Conservation (phyloP, 2,329 filamentous ascomycete species). For the Fusarium newnesense region DNA sequence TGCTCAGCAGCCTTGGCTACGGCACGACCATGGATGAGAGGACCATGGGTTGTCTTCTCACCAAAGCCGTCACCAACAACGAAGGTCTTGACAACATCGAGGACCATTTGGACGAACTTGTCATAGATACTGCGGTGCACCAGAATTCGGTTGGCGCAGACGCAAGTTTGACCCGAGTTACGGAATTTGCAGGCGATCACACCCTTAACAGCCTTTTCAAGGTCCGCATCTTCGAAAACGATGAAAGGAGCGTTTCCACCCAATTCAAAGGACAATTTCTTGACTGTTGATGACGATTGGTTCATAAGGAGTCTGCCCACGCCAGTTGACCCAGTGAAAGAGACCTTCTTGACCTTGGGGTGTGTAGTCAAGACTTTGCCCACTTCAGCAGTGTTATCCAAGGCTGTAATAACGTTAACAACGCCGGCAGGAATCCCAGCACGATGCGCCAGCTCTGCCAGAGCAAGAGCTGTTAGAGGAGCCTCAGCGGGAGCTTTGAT, state of each 20-base stretch:
- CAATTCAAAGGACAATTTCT: slow-evolving; percentile 80
- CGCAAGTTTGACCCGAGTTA: slow-evolving; percentile 77
- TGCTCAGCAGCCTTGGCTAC: slow-evolving; percentile 70
- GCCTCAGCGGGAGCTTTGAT: slow-evolving; percentile 90
- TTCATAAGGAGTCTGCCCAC: slow-evolving; percentile 69
- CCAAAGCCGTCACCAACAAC: slow-evolving; percentile 67
- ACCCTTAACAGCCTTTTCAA: slow-evolving; percentile 74
- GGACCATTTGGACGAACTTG: slow-evolving; percentile 60
- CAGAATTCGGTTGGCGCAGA: slow-evolving; percentile 70
- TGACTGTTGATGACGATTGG: slow-evolving; percentile 74
- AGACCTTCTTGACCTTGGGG: slow-evolving; percentile 70
- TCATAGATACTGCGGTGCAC: slow-evolving; percentile 70
- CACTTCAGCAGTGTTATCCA: slow-evolving; percentile 80
- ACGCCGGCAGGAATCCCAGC: slow-evolving; percentile 90
- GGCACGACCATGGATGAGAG: slow-evolving; percentile 73
- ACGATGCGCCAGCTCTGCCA: slow-evolving; percentile 83
- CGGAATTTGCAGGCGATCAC: slow-evolving; percentile 77
- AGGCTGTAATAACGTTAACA: slow-evolving; percentile 83
- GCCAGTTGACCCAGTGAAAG: slow-evolving; percentile 72
- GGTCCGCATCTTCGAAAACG: slow-evolving; percentile 78
- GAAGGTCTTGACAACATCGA: slow-evolving; percentile 65
- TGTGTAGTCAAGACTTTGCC: slow-evolving; percentile 65
- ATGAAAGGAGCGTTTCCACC: slow-evolving; percentile 82
- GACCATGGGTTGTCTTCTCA: slow-evolving; percentile 67
- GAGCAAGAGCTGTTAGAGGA: slow-evolving; percentile 84